Evolutionary conservation across 805 yeast species (phyloP), one percentile per base, ranked within the genome.

Genomic region (Monosporozyma aerobia): DNA sequence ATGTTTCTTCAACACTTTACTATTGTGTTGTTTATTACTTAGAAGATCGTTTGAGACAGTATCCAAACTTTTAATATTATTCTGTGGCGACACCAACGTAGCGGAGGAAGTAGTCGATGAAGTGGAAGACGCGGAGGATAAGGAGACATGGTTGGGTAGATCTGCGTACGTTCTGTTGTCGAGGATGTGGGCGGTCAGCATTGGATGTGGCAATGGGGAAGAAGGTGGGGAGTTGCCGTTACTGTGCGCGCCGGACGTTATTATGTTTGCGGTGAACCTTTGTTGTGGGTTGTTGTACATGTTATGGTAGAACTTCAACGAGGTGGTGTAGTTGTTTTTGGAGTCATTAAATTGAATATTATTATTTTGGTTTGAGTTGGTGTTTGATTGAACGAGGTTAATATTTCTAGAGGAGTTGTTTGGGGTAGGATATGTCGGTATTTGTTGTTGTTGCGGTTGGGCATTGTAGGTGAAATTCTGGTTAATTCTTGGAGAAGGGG

Each of bases 371-470:
- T 19, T 19, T 19, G 19, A 19, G 19, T 19, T 19, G 19, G 19
- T 33, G n/a, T 11, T 47, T n/a, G 9, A 10, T 29, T 14, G 16
- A 19, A 29, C 25, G 14, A 19, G 16, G 23, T 40, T 48, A 22
- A 48, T 14, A 40, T 48, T 30, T 30, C 43, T 39, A 3, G 27
- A 11, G 11, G 44, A 37, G n/a, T 33, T 14, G 7, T 13, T 39
- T 7, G 50, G 50, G 7, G 50, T 48, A 16, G 50, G 50, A 22
- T 33, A 29, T 23, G 41, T n/a, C 40, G 37, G 49, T 47, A 35
- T 10, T 45, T 19, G 50, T 22, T 16, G 50, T 22, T 16, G 50
- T 37, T 48, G 50, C 9, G 44, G 50, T 37, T 48, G 50, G n/a
- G 44, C 5, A 7, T 2, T 27, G n/a, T n/a, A 14, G 16, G n/a